Base-by-base conservation (phyloP, 352 stramenopile genomes). In the Phytophthora pisi region DNA sequence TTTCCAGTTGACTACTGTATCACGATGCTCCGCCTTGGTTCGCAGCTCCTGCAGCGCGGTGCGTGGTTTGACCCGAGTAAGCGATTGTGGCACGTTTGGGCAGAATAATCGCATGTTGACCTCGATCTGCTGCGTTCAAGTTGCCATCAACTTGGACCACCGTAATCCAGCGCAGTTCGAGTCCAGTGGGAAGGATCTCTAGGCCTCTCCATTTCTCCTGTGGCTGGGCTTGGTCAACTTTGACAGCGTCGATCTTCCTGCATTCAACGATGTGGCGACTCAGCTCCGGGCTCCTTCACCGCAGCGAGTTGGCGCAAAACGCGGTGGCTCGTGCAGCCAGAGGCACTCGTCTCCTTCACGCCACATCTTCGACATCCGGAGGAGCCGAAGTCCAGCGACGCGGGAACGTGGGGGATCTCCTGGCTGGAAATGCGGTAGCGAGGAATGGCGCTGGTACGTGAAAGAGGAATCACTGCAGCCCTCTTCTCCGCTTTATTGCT, bases 371-470 rank as follows among this genome's bases (percentile, higher is more conserved):
- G 8, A 34, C n/a, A 3, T 28, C n/a, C 16, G 15, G 20, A 0
- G 34, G 45, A 34, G 15, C 40, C 5, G 9, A 24, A 8, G 28
- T 43, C 3, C 46, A 61, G 52, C 62, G 80, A 36, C 75, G 66
- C 55, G 70, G 68, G 46, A 79, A 51, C 60, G 59, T 89, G 24
- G 73, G 66, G 58, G 78, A 89, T 31, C 73, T 89, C 24, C 30
- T 89, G 42, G 60, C 38, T 13, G 78, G 81, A 50, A 87, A 89
- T 51, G 79, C 72, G 18, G 78, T 75, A 2, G 84, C 84, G 10
- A 80, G 80, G 28, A 87, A 89, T 73, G 79, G 79, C 69, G 77
- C 86, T 43, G 84, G 82, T 92, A 77, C 60, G 81, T 31, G 26
- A 18, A 8, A 9, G 9, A 11, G 20, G 6, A 52, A 11, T 2